Base-by-base conservation (phyloP, 164 flowering plant species). In the Stephania cephalantha region DNA sequence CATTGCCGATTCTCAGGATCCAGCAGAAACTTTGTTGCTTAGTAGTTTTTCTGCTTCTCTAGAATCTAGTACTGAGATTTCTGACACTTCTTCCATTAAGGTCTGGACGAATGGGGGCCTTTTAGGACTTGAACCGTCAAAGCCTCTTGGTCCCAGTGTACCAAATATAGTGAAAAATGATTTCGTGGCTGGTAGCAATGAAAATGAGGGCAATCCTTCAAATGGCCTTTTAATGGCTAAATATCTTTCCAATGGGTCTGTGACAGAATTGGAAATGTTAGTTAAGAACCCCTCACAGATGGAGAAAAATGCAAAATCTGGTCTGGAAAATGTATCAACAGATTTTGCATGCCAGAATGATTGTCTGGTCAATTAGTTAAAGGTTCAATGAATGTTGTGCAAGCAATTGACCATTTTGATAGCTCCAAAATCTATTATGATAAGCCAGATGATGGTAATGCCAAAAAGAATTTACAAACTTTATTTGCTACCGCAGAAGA, bases 81-180 rank as follows among this genome's bases (percentile, higher is more conserved):
- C 87, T 42, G 74, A 68, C 76, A 73, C 52, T 71, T 63, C 80
- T 73, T 74, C 91, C 55, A 76, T 85, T 68, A 74, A 46, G 15
- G 78, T 92, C 79, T 94, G 98, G 98, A 93, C 97, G 64, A 94
- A 92, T 84, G 98, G 98, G 71, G 88, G 91, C 69, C 83, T 94
- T n/a, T 80, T 95, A 35, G 98, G 98, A 61, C 94, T 95, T 76
- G 78, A 87, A 84, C 99, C 99, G 69, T 91, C 97, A 70, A 95
- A 93, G 81, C 98, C 99, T 81, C 90, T 92, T 20, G 92, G 84
- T 83, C 85, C 72, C 68, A 78, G 83, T 74, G 75, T 45, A 12
- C 44, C 81, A 65, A 83, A 73, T 79, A 48, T 71, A 79, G 81
- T 31, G 64, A 75, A 31, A 73, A 76, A 46, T n/a, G 79, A 63